These are phyloP conservation scores for Euphorbia lathyris DNA, from an alignment of 345 rosid genomes.

Conservation along the genomic window DNA sequence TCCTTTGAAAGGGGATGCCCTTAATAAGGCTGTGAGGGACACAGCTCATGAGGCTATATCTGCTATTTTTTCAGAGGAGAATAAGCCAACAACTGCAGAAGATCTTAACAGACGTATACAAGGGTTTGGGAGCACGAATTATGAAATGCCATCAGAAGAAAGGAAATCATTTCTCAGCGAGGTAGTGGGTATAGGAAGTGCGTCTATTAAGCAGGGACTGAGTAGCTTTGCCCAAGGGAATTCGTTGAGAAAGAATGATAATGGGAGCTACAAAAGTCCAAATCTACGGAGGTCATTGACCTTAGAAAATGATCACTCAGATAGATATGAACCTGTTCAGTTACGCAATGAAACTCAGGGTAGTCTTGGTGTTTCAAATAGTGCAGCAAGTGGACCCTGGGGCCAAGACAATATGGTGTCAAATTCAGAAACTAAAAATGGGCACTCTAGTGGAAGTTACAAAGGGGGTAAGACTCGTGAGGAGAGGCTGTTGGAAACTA, in stretches of 20 bases:
- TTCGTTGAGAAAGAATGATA: slow-evolving; percentile 58
- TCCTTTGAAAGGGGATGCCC: slow-evolving; percentile 91
- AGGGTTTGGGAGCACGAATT: slow-evolving; percentile 94
- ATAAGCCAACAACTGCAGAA: slow-evolving; percentile 60
- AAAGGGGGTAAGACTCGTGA: slow-evolving; percentile 70
- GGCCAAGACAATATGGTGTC: slow-evolving; percentile 43
- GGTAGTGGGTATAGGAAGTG: slow-evolving; percentile 94
- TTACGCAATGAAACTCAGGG: slow-evolving; percentile 46
- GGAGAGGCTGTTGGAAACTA: slow-evolving; percentile 82
- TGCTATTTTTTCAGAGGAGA: slow-evolving; percentile 80
- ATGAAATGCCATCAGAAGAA: slow-evolving; percentile 68
- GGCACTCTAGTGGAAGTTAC: slow-evolving; percentile 47
- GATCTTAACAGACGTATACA: slow-evolving; percentile 67
- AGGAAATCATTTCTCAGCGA: slow-evolving; percentile 87
- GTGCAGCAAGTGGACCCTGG: slow-evolving; percentile 58
- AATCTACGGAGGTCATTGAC: slow-evolving; percentile 90
- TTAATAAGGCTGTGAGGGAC: slow-evolving; percentile 88
- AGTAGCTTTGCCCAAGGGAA: slow-evolving; percentile 72
- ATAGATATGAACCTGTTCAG: slow-evolving; percentile 68
- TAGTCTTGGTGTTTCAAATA: slow-evolving; percentile 42
- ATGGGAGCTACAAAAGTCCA: slow-evolving; percentile 78
- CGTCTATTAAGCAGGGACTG: slow-evolving; percentile 88
- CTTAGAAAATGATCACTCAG: slow-evolving; percentile 52
- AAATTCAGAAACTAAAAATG: slow-evolving; percentile 35
- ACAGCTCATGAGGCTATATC: slow-evolving; percentile 80